Evolutionary conservation across 176 grass and related monocot genomes (phyloP), one percentile per base, ranked within the genome.

Genomic region (Lolium perenne): DNA sequence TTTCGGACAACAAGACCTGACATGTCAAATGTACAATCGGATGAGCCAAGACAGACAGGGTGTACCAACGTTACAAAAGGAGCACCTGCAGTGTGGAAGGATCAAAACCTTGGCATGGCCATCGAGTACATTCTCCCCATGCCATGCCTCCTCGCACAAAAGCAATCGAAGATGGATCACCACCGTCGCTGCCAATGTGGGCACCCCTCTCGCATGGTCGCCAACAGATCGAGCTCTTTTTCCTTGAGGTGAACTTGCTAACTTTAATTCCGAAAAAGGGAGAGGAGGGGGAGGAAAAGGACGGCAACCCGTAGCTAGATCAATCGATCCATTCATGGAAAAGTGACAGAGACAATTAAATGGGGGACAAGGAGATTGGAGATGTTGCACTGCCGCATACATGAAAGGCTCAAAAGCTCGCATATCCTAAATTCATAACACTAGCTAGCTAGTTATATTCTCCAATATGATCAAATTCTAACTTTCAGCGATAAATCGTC

Each of bases 91-190:
- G 43, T 53, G 65, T 53, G 47, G 72, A 40, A 67, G 62, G 53
- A 86, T 86, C 25, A 77, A 59, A 57, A 70, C 71, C 78, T 89
- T 85, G 87, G 22, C 69, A 46, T 68, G 8, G 17, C 20, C 47
- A 51, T 81, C 18, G 71, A 82, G 41, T 76, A 18, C 70, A 68
- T 48, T 81, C 79, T 63, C 71, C 72, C 72, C 84, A 90, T 84
- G 87, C 87, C n/a, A 26, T 1, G 46, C 71, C 22, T 51, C 46
- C 84, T 86, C 58, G 58, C 86, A 71, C 81, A 49, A 91, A 91
- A 89, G 87, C 76, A 84, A 89, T 22, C 76, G 41, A 50, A 85
- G 77, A 47, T 47, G 41, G 43, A 72, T 46, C 68, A 68, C 79
- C 61, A 17, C 64, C 1, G 20, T 80, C 75, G 0, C 81, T 72